A percentile compares a stretch with the other conserved stretches of the same genome.
Evolutionary conservation across 2,329 filamentous ascomycete genomes (phyloP).

Genomic region (Pseudogymnoascus sp.): DNA sequence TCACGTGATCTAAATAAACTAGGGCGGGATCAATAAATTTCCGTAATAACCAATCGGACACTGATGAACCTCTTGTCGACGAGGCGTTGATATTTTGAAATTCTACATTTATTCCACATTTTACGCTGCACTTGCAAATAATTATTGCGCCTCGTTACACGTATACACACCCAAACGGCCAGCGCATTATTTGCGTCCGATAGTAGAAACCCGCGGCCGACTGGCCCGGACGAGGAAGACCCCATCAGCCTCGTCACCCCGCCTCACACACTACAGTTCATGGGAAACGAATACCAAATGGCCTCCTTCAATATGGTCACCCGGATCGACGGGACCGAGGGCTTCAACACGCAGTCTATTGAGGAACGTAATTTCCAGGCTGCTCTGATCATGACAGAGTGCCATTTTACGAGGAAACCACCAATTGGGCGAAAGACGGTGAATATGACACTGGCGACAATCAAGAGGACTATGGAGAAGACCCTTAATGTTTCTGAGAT

Average conservation of each 20-base stretch:
- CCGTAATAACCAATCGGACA: constrained; percentile 4
- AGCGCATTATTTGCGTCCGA: background rate
- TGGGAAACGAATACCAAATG: constrained; percentile 8
- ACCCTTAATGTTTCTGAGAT: constrained; percentile 52
- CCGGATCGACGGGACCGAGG: constrained; percentile 9
- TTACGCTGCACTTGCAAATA: background rate
- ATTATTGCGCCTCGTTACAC: background rate
- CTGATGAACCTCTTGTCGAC: background rate
- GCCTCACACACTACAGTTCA: background rate
- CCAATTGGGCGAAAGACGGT: constrained; percentile 50
- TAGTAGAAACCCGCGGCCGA: background rate
- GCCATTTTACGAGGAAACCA: constrained; percentile 49
- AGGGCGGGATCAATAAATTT: background rate
- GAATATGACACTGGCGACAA: constrained; percentile 46
- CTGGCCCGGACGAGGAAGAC: background rate
- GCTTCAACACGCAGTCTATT: constrained; percentile 38
- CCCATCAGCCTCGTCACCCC: constrained; percentile 2
- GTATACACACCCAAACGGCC: background rate
- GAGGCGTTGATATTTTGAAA: constrained; percentile 1
- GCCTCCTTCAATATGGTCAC: constrained; percentile 9
- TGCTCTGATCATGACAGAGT: constrained; percentile 53
- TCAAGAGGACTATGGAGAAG: constrained; percentile 54
- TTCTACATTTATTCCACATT: background rate
- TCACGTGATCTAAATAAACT: background rate
- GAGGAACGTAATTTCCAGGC: constrained; percentile 57